Conservation (phyloP, 352 stramenopile genomes). For the Phytophthora sp. region DNA sequence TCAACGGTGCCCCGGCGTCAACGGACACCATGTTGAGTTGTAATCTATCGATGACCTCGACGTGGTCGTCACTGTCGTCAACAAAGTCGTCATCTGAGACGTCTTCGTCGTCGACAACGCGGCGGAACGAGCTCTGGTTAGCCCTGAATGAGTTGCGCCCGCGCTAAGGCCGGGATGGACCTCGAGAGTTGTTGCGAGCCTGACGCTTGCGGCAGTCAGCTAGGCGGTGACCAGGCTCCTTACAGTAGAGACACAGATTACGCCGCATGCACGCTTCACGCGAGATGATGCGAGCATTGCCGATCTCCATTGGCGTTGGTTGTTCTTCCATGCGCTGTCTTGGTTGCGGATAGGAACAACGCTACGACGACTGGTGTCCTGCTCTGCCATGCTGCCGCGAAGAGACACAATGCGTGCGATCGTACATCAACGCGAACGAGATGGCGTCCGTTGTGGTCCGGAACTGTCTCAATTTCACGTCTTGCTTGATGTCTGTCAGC, state of each 20-base stretch:
- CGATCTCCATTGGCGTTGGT: slow-evolving; percentile 8
- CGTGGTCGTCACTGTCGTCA: not conserved
- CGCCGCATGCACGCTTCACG: not conserved
- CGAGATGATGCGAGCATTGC: not conserved
- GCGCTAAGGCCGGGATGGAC: too few relatives aligned
- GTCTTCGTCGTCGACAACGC: too few relatives aligned
- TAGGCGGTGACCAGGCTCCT: slow-evolving; percentile 5
- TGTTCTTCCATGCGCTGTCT: too few relatives aligned
- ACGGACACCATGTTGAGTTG: too few relatives aligned
- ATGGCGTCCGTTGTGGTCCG: slow-evolving; percentile 2
- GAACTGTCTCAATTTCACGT: slow-evolving; percentile 21
- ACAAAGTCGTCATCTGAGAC: not conserved
- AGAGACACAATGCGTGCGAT: not conserved
- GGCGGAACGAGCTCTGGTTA: not conserved
- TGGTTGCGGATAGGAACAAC: too few relatives aligned
- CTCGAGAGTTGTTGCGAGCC: not conserved
- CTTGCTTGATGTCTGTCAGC: slow-evolving; percentile 11
- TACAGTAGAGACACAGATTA: slow-evolving; percentile 10
- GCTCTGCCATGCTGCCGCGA: not conserved
- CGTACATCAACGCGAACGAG: slow-evolving; percentile 20
- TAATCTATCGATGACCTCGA: too few relatives aligned
- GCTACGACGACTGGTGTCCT: not conserved
- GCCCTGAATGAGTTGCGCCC: too few relatives aligned
- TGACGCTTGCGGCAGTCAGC: not conserved
- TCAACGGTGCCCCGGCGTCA: not conserved